Evolutionary conservation across 2,329 filamentous ascomycete genomes (phyloP).

Genomic region (Massarina eburnea): DNA sequence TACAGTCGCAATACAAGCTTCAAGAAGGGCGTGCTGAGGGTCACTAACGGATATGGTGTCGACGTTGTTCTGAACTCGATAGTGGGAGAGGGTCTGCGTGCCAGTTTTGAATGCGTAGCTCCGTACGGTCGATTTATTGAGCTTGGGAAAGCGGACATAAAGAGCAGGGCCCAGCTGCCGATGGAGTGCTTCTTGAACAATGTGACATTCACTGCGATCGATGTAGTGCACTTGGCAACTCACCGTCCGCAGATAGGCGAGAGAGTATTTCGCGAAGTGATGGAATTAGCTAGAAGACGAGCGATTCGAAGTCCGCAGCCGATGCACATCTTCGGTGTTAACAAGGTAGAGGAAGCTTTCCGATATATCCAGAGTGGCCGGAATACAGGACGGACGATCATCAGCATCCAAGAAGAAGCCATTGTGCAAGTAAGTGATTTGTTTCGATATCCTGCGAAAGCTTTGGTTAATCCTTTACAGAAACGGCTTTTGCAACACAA

Average conservation of each 20-base stretch:
- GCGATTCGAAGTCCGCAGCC: constrained; percentile 6
- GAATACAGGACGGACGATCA: constrained; percentile 15
- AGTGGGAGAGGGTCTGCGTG: constrained; percentile 16
- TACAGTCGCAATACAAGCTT: constrained; percentile 24
- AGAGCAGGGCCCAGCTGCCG: constrained; percentile 6
- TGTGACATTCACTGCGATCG: constrained; percentile 5
- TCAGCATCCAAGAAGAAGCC: constrained; percentile 1
- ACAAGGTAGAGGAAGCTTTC: constrained; percentile 16
- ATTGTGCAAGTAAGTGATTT: neutral
- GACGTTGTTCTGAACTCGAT: constrained; percentile 35
- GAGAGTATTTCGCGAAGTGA: neutral
- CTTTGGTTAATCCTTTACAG: neutral
- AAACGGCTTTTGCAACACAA: neutral
- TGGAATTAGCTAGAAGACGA: neutral
- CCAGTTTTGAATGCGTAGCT: constrained; percentile 49
- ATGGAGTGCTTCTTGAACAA: constrained; percentile 12
- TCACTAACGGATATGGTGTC: constrained; percentile 28
- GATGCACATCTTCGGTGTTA: constrained; percentile 7
- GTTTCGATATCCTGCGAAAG: neutral
- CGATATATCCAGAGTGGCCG: constrained; percentile 16
- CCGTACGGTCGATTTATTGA: constrained; percentile 14
- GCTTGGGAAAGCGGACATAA: constrained; percentile 14
- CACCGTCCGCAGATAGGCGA: constrained; percentile 3
- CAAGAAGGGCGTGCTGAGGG: constrained; percentile 14
- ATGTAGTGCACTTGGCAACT: constrained; percentile 13